Percentiles rank a stretch among this genome's conserved stretches.
Evolutionary conservation across 2,329 filamentous ascomycete species (phyloP).

Genomic region (Boeremia exigua): DNA sequence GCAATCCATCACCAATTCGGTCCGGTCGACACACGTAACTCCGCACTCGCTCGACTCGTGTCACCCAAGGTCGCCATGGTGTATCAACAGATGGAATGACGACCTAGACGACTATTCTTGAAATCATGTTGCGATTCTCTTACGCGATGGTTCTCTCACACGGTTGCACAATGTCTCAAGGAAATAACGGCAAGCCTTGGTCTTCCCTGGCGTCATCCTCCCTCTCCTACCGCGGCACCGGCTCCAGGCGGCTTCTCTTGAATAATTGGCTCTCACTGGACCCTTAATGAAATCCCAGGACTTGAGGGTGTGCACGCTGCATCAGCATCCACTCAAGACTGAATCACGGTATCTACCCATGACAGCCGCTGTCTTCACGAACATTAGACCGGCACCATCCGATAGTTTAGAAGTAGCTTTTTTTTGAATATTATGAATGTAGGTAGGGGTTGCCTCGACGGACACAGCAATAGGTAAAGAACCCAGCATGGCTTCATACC

Average conservation of each 20-base stretch:
- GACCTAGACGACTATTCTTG: too few relatives aligned
- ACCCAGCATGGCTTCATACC: not conserved
- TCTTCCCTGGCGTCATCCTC: conserved; percentile 9
- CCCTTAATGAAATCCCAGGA: too few relatives aligned
- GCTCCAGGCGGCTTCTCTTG: not conserved
- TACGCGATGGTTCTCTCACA: conserved; percentile 7
- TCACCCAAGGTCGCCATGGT: not conserved
- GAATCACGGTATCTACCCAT: not conserved
- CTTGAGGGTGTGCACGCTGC: not conserved
- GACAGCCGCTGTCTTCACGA: not conserved
- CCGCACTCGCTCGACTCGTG: conserved; percentile 6
- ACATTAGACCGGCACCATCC: not conserved
- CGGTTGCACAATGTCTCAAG: conserved; percentile 19
- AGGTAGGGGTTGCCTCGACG: not conserved
- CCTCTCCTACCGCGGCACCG: not conserved
- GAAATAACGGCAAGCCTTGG: conserved; percentile 17
- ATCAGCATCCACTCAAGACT: not conserved
- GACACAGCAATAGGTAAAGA: not conserved
- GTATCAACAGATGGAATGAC: too few relatives aligned
- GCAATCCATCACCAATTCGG: conserved; percentile 16
- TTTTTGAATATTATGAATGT: not conserved
- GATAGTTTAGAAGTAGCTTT: not conserved
- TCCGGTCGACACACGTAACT: conserved; percentile 1
- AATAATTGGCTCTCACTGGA: not conserved
- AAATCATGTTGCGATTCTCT: not conserved